Base-by-base conservation (phyloP, 2,329 filamentous ascomycete species). In the Pseudophaeomoniella oleicola region DNA sequence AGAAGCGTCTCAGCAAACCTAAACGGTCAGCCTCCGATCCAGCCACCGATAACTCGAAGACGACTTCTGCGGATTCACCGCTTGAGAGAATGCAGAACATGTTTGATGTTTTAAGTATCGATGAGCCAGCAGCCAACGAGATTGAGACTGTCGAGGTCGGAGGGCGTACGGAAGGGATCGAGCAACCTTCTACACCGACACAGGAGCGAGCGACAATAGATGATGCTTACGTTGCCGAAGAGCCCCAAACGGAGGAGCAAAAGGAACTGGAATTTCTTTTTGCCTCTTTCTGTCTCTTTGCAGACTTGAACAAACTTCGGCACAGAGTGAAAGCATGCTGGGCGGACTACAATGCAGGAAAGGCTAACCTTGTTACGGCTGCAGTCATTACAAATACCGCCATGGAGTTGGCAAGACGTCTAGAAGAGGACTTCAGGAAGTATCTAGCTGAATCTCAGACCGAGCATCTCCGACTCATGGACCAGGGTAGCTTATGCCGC, bases 181-280 rank as follows among this genome's bases (percentile, higher is more conserved):
- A n/a, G n/a, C 29, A 38, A 22, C 15, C 30, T 19, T 38, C 13
- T 62, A 59, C 39, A 48, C 47, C 14, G 64, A 66, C 39, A 50
- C 12, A 14, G 12, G 37, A 44, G 37, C 4, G 15, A 17, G 30
- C 34, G 11, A 40, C 46, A 1, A 40, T 44, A 4, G 37, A 44
- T 1, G 62, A 62, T 39, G 50, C 57, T 37, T n/a, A n/a, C n/a
- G n/a, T n/a, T n/a, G n/a, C n/a, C n/a, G n/a, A n/a, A n/a, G n/a
- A n/a, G n/a, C n/a, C n/a, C n/a, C n/a, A n/a, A n/a, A n/a, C n/a
- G n/a, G 50, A 51, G 10, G 57, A 62, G 40, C 31, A 55, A 60
- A 19, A 41, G n/a, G 18, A 41, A 4, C 36, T 42, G 22, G 41
- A 47, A 38, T 37, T 43, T 29, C 35, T 39, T n/a, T 30, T 49